A percentile compares a stretch with the other conserved stretches of the same genome.
Evolutionary conservation across 805 yeast species (phyloP).

Genomic region (Suhomyces canberraensis): DNA sequence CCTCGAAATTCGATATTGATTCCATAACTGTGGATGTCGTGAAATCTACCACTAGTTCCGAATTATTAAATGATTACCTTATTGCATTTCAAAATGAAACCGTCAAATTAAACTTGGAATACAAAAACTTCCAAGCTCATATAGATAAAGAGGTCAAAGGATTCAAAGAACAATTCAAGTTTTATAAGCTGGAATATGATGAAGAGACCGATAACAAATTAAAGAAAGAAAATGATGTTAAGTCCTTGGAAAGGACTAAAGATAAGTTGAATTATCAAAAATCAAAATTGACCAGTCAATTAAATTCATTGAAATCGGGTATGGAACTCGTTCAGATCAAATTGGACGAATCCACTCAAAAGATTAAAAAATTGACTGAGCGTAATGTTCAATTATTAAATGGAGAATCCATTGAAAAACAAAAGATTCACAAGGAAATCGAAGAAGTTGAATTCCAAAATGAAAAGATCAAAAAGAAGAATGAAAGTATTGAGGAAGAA

Average conservation of each 20-base stretch:
- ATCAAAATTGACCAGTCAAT: conserved; percentile 25
- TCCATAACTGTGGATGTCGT: conserved; percentile 13
- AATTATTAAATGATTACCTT: conserved; percentile 22
- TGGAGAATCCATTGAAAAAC: conserved; percentile 22
- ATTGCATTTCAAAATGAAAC: conserved; percentile 26
- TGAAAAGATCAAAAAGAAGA: conserved; percentile 16
- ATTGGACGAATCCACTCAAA: conserved; percentile 13
- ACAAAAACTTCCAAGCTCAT: conserved; percentile 13
- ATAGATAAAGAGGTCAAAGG: conserved; percentile 12
- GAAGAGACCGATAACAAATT: conserved; percentile 29
- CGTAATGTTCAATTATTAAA: conserved; percentile 20
- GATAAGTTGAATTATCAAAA: conserved; percentile 32
- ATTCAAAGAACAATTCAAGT: conserved; percentile 26
- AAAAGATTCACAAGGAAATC: conserved; percentile 17
- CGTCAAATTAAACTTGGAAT: conserved; percentile 18
- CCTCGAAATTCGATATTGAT: conserved; percentile 3
- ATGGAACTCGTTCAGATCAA: conserved; percentile 19
- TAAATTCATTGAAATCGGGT: conserved; percentile 18
- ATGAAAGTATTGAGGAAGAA: conserved; percentile 24
- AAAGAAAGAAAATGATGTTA: conserved; percentile 30
- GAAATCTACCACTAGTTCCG: conserved; percentile 14
- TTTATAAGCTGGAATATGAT: conserved; percentile 36
- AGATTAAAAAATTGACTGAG: conserved; percentile 20
- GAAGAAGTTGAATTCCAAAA: conserved; percentile 13
- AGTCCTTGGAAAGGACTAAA: conserved; percentile 27